Evolutionary conservation across 441 rosid genomes (phyloP).

Genomic region (Croton setiger): DNA sequence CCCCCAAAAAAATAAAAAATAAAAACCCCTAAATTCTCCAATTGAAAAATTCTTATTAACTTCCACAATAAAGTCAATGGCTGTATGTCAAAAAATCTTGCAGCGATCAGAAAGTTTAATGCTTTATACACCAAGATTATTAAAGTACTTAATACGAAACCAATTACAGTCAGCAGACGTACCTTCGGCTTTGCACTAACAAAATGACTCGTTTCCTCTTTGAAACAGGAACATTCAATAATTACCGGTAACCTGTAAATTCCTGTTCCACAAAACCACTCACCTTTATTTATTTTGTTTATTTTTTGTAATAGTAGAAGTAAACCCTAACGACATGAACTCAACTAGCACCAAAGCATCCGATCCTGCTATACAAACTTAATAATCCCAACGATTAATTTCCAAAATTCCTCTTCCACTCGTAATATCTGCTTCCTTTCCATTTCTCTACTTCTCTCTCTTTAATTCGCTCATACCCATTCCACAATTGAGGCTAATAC

Average conservation of each 20-base stretch:
- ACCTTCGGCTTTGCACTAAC: neutral
- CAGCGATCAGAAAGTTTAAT: neutral
- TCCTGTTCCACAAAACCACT: neutral
- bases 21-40: neutral
- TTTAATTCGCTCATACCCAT: neutral
- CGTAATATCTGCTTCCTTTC: neutral
- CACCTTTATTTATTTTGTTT: neutral
- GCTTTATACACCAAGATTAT: neutral
- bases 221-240: neutral
- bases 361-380: neutral
- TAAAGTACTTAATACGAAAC: neutral
- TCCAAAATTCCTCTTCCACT: neutral
- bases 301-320: neutral
- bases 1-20: neutral
- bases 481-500: neutral
- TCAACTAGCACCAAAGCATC: neutral
- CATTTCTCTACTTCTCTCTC: neutral
- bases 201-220: neutral
- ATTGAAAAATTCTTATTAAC: neutral
- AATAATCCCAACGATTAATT: neutral
- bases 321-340: neutral
- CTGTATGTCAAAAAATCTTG: neutral
- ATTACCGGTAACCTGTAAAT: constrained; percentile 3
- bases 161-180: neutral
- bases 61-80: neutral